These are phyloP conservation scores for Aureobasidium sp. DNA, from an alignment of 2,329 filamentous ascomycete genomes.

Conservation along the genomic window DNA sequence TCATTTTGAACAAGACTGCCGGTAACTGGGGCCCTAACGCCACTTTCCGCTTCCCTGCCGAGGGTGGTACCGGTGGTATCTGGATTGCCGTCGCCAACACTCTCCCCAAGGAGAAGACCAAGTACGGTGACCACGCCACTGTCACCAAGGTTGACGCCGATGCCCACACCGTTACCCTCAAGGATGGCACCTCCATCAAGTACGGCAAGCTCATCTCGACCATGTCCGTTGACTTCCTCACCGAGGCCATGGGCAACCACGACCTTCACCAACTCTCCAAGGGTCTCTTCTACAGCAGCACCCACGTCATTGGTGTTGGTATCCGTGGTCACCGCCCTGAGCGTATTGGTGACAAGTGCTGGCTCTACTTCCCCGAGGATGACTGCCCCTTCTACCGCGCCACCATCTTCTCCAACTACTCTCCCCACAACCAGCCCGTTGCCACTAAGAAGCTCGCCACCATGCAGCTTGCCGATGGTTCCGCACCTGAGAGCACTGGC, in stretches of 20 bases:
- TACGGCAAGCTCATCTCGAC: constrained; percentile 93
- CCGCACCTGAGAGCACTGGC: constrained; percentile 64
- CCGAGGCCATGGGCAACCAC: constrained; percentile 79
- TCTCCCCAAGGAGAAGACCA: constrained; percentile 82
- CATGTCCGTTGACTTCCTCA: constrained; percentile 89
- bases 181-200: constrained; percentile 78
- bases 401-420: constrained; percentile 99
- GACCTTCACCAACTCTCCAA: constrained; percentile 78
- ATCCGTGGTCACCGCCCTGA: constrained; percentile 86
- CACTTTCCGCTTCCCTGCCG: constrained; percentile 95
- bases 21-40: constrained; percentile 98
- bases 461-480: constrained; percentile 76
- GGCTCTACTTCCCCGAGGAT: constrained; percentile 98
- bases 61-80: constrained; percentile 94
- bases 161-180: constrained; percentile 73
- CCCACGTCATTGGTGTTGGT: constrained; percentile 94
- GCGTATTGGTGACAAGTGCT: constrained; percentile 98
- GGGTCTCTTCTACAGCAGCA: constrained; percentile 92
- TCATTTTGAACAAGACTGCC: constrained; percentile 91
- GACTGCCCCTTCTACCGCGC: constrained; percentile 99
- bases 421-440: constrained; percentile 91
- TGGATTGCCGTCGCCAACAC: constrained; percentile 97
- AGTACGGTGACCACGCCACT: constrained; percentile 76
- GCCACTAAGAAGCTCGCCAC: constrained; percentile 78
- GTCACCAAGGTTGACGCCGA: constrained; percentile 83